Evolutionary conservation across 768 basidiomycete genomes (phyloP).

Genomic region (Panaeolus cyanescens): DNA sequence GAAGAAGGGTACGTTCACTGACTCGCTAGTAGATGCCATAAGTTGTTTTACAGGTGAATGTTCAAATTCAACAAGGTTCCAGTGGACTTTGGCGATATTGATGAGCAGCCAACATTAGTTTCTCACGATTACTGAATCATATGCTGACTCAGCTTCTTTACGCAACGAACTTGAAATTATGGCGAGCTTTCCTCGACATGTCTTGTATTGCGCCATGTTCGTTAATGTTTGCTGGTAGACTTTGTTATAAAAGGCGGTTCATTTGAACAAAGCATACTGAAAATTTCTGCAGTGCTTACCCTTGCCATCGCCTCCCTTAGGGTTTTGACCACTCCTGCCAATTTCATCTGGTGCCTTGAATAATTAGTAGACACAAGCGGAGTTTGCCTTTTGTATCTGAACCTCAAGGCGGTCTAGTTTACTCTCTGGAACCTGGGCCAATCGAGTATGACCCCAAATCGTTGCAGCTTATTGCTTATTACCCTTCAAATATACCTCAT

Average conservation of each 20-base stretch:
- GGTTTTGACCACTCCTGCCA: background rate
- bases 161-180: background rate
- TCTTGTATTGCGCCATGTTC: background rate
- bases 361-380: background rate
- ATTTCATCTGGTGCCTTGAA: background rate
- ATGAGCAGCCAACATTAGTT: background rate
- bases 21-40: slow-evolving; percentile 40
- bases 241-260: background rate
- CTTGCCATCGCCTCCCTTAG: background rate
- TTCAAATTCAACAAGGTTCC: background rate
- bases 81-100: too few species aligned
- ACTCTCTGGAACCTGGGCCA: too few species aligned
- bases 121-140: slow-evolving; percentile 1
- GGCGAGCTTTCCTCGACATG: background rate
- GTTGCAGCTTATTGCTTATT: background rate
- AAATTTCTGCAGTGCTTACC: background rate
- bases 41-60: slow-evolving; percentile 18
- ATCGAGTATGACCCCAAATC: too few species aligned
- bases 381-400: background rate
- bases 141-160: background rate
- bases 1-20: slow-evolving; percentile 79
- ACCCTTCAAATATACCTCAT: background rate
- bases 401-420: background rate
- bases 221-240: background rate
- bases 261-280: background rate